These are phyloP conservation scores for Tagetes patula DNA, from an alignment of 129 eudicot species.

Conservation along the genomic window DNA sequence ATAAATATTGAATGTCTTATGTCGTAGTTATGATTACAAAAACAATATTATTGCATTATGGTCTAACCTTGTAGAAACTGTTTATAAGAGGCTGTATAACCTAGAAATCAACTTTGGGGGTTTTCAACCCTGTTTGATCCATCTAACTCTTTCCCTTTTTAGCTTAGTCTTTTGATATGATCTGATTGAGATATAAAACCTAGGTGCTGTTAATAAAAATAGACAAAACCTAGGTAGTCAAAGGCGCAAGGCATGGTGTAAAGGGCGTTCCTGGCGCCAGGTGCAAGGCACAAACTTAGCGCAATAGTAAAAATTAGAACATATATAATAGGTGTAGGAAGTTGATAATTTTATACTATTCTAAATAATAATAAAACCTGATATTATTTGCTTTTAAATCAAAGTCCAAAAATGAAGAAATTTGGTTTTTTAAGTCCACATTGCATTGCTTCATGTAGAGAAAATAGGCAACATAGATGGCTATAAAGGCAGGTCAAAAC, in stretches of 20 bases:
- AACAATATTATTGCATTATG: not conserved
- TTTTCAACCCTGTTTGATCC: not conserved
- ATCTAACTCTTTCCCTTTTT: too few relatives aligned
- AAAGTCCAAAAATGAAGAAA: not conserved
- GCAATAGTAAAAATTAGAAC: not conserved
- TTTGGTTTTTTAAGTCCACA: not conserved
- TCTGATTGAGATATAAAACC: too few relatives aligned
- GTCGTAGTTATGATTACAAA: not conserved
- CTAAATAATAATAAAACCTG: not conserved
- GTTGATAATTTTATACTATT: not conserved
- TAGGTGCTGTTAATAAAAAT: too few relatives aligned
- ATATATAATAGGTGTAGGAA: not conserved
- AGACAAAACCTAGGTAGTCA: not conserved
- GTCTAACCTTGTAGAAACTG: not conserved
- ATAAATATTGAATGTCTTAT: not conserved
- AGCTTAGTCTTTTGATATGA: too few relatives aligned
- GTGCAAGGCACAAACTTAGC: too few relatives aligned
- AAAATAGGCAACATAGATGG: not conserved
- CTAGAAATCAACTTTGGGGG: not conserved
- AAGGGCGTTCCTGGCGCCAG: too few relatives aligned
- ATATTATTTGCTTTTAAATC: not conserved
- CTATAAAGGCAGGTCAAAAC: not conserved
- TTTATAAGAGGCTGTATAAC: not conserved
- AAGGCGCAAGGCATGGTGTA: not conserved
- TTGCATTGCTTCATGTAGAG: not conserved